These are phyloP conservation scores for Colletotrichum cereale DNA, from an alignment of 2,329 filamentous ascomycete species.

Conservation along the genomic window DNA sequence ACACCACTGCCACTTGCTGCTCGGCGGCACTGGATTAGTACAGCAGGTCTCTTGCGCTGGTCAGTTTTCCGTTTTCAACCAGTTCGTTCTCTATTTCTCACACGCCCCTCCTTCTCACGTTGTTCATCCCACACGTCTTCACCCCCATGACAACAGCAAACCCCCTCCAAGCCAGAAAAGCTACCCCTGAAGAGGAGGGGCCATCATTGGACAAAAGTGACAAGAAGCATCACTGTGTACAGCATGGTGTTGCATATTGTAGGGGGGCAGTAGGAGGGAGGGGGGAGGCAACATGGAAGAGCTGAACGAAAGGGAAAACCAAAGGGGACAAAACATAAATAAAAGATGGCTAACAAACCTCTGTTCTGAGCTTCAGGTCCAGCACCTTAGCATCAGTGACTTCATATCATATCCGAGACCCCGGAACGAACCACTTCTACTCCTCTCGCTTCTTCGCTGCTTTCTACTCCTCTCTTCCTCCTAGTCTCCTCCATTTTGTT, in stretches of 20 bases:
- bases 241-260: slow-evolving; percentile 37
- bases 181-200: slow-evolving; percentile 30
- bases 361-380: slow-evolving; percentile 11
- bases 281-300: slow-evolving; percentile 15
- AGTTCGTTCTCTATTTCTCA: slow-evolving; percentile 17
- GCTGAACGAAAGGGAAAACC: slow-evolving; percentile 1
- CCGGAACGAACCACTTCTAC: slow-evolving; percentile 38
- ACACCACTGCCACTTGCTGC: slow-evolving; percentile 27
- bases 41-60: slow-evolving; percentile 5
- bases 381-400: slow-evolving; percentile 30
- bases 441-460: slow-evolving; percentile 30
- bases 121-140: slow-evolving; percentile 31
- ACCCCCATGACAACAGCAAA: slow-evolving; percentile 20
- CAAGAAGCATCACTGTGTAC: slow-evolving; percentile 30
- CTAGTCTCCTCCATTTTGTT: slow-evolving; percentile 30
- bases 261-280: slow-evolving; percentile 24
- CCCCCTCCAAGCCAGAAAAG: slow-evolving; percentile 9
- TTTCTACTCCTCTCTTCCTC: slow-evolving; percentile 9
- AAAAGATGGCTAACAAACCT: slow-evolving; percentile 41
- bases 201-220: slow-evolving; percentile 36
- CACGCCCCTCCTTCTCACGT: slow-evolving; percentile 15
- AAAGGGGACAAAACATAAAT: slow-evolving; percentile 32
- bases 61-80: slow-evolving; percentile 17
- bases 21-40: slow-evolving; percentile 2
- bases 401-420: slow-evolving; percentile 34